A percentile compares a stretch with the other conserved stretches of the same genome.
These are phyloP conservation scores for Yarrowia phangngaensis DNA, from an alignment of 805 yeast genomes.

Conservation along the genomic window DNA sequence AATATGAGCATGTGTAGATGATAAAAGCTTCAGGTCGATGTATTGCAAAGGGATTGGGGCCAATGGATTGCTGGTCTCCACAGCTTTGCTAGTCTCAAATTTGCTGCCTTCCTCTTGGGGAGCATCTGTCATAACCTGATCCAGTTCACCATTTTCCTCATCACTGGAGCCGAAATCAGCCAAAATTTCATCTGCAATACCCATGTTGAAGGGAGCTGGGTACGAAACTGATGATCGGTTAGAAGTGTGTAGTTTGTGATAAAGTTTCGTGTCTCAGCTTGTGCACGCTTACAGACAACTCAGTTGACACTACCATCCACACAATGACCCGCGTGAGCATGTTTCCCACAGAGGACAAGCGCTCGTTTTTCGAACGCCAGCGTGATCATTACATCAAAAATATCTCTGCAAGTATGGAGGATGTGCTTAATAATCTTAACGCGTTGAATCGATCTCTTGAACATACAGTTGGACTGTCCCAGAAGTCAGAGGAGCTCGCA, in stretches of 20 bases:
- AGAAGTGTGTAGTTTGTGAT: no score
- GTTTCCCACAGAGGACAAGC: conserved; percentile 26
- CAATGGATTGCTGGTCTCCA: no score
- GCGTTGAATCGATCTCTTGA: conserved; percentile 64
- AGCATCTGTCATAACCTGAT: conserved; percentile 11
- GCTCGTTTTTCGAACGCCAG: conserved; percentile 53
- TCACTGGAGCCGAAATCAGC: conserved; percentile 40
- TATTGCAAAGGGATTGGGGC: neutral
- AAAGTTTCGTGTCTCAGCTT: neutral
- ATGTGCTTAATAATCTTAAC: conserved; percentile 60
- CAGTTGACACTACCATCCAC: neutral
- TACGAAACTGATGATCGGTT: no score
- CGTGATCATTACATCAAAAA: conserved; percentile 57
- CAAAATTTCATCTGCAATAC: conserved; percentile 42
- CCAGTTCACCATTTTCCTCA: conserved; percentile 29
- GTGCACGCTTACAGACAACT: neutral
- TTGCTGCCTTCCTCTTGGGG: no score
- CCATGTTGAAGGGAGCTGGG: conserved; percentile 35
- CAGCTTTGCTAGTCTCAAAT: no score
- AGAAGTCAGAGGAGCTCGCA: conserved; percentile 68
- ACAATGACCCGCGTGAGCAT: conserved; percentile 20
- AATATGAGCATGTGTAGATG: neutral
- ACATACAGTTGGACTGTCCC: conserved; percentile 66
- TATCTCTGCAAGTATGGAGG: conserved; percentile 54
- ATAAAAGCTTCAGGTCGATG: conserved; percentile 5